phyloP scores from a whole-genome alignment of 164 flowering plant species.

The Warburgia ugandensis region DNA sequence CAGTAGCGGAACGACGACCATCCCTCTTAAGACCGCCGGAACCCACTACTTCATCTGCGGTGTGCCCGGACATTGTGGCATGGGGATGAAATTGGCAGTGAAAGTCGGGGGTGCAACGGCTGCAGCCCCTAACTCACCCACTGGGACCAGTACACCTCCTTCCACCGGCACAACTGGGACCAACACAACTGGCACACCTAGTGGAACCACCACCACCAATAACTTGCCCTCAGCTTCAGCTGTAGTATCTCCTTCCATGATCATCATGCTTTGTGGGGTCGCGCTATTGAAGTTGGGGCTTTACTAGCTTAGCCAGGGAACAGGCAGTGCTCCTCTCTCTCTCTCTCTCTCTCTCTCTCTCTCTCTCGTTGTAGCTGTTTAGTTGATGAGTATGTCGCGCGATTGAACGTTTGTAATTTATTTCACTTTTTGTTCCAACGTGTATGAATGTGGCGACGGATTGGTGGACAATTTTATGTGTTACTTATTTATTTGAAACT shows the following conservation, averaged over 20 bases:
- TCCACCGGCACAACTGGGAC: background rate
- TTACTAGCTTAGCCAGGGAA: background rate
- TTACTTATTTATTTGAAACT: no score
- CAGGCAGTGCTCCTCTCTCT: conserved; percentile 2
- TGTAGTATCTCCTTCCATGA: conserved; percentile 12
- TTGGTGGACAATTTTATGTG: no score
- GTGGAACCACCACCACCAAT: background rate
- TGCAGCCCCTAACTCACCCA: conserved; percentile 4
- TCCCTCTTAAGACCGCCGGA: conserved; percentile 36
- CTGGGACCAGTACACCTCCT: conserved; percentile 1
- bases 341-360: background rate
- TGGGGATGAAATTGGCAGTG: conserved; percentile 51
- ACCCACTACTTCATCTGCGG: conserved; percentile 48
- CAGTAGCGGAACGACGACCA: conserved; percentile 29
- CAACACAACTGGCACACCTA: background rate
- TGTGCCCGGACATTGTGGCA: conserved; percentile 29
- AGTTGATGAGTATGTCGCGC: no score
- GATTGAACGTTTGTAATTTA: no score
- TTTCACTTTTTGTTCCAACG: no score
- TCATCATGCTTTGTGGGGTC: conserved; percentile 5
- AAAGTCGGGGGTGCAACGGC: conserved; percentile 13
- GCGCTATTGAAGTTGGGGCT: conserved; percentile 6
- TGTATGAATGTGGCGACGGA: no score
- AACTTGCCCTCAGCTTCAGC: conserved; percentile 4
- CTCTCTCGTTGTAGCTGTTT: background rate